A percentile compares a stretch with the other conserved stretches of the same genome.
phyloP scores from a whole-genome alignment of 805 yeast species.

The Metschnikowia santaceciliae region DNA sequence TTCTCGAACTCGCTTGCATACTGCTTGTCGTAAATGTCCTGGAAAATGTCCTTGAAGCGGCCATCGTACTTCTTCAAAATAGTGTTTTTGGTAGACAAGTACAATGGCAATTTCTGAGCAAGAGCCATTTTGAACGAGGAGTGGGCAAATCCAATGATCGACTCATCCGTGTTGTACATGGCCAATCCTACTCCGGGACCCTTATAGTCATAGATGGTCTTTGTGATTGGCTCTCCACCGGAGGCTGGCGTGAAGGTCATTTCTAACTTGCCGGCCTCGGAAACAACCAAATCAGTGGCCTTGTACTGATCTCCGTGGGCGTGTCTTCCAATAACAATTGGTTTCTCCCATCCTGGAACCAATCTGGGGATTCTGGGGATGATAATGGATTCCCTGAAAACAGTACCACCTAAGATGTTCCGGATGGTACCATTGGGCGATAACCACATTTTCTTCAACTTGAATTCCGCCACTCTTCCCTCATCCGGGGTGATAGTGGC shows the following conservation, averaged over 20 bases:
- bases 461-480: slow-evolving; percentile 87
- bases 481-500: slow-evolving; percentile 99
- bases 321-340: slow-evolving; percentile 95
- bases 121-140: slow-evolving; percentile 88
- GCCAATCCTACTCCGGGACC: slow-evolving; percentile 81
- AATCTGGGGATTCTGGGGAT: slow-evolving; percentile 84
- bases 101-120: slow-evolving; percentile 71
- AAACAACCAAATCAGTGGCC: slow-evolving; percentile 81
- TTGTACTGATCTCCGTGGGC: slow-evolving; percentile 97
- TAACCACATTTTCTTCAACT: slow-evolving; percentile 93
- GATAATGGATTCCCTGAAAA: slow-evolving; percentile 94
- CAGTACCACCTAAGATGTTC: slow-evolving; percentile 93
- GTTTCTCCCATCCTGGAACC: slow-evolving; percentile 90
- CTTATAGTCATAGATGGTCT: slow-evolving; percentile 64
- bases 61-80: slow-evolving; percentile 94
- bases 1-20: slow-evolving; percentile 72
- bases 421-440: slow-evolving; percentile 97
- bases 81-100: slow-evolving; percentile 90
- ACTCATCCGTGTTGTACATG: slow-evolving; percentile 94
- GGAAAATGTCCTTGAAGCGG: slow-evolving; percentile 90
- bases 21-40: slow-evolving; percentile 64
- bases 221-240: slow-evolving; percentile 52
- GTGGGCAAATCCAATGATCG: slow-evolving; percentile 87
- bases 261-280: slow-evolving; percentile 75
- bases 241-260: slow-evolving; percentile 70